Evolutionary conservation across 2,329 filamentous ascomycete genomes (phyloP), one percentile per base, ranked within the genome.

Genomic region (Colletotrichum endophyticum): DNA sequence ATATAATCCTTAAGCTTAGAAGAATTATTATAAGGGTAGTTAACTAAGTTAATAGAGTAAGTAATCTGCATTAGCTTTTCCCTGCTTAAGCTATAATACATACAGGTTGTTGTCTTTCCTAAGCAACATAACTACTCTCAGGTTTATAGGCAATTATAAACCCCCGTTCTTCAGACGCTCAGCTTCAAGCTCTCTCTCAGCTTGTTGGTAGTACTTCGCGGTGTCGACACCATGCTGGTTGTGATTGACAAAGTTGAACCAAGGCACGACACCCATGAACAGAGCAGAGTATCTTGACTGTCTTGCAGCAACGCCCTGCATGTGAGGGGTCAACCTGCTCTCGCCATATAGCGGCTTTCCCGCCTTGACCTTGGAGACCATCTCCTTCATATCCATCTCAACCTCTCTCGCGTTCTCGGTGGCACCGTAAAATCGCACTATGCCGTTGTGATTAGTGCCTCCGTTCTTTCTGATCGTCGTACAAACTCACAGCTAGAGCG

Each of bases 181-280:
- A 53, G 93, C 93, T 87, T 98, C 97, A 82, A 99, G 87, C 86
- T 99, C 97, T 85, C 94, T 90, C 90, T 99, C 97, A 9, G 97
- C 97, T 85, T 98, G 95, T 84, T 94, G 94, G 87, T 98, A 99
- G 89, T 99, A 99, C 89, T 99, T 99, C 79, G 96, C 96, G 36
- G 97, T 99, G 85, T 99, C 97, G 75, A 99, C 95, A 80, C 97
- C 97, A 85, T 99, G 97, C 91, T 98, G 89, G 84, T 92, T 93
- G 87, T 99, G 97, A 87, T 99, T 99, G 83, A 98, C 96, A 87
- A 99, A 94, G 89, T 99, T 99, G 88, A 98, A 96, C 97, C 96
- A 99, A 53, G 96, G 96, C 73, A 99, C 88, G 71, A 96, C 92
- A 83, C 96, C 94, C 79, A 95, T 88, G 86, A 96, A 97, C 36